Evolutionary conservation across 176 grass and related monocot species (phyloP).

Genomic region (Hyparrhenia diplandra): DNA sequence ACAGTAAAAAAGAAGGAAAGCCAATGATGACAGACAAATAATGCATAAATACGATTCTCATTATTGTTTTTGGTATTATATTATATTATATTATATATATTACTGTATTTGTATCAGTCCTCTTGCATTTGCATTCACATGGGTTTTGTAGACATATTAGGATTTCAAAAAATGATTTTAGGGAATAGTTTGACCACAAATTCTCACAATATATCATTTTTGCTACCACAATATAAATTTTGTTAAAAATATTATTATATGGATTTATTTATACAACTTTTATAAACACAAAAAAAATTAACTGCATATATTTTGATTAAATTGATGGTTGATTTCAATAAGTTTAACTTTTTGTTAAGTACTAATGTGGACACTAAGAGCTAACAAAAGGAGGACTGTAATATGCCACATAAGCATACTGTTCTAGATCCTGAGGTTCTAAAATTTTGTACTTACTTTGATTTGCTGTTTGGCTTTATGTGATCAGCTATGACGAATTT

Average conservation of each 20-base stretch:
- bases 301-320: neutral
- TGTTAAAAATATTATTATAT: neutral
- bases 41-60: conserved; percentile 26
- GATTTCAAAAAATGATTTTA: no score
- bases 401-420: no score
- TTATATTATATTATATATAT: neutral
- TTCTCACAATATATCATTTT: no score
- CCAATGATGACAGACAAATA: conserved; percentile 32
- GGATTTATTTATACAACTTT: neutral
- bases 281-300: neutral
- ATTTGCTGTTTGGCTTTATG: neutral
- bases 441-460: neutral
- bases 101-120: neutral
- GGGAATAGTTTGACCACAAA: no score
- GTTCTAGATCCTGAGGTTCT: no score
- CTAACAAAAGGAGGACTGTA: no score
- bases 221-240: no score
- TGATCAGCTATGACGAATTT: conserved; percentile 73
- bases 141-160: no score
- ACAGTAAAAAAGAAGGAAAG: conserved; percentile 34
- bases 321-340: neutral
- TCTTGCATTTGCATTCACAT: neutral
- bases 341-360: neutral
- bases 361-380: neutral
- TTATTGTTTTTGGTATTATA: neutral